These are phyloP conservation scores for Penicillium paxilli DNA, from an alignment of 495 filamentous ascomycete genomes.

Conservation along the genomic window DNA sequence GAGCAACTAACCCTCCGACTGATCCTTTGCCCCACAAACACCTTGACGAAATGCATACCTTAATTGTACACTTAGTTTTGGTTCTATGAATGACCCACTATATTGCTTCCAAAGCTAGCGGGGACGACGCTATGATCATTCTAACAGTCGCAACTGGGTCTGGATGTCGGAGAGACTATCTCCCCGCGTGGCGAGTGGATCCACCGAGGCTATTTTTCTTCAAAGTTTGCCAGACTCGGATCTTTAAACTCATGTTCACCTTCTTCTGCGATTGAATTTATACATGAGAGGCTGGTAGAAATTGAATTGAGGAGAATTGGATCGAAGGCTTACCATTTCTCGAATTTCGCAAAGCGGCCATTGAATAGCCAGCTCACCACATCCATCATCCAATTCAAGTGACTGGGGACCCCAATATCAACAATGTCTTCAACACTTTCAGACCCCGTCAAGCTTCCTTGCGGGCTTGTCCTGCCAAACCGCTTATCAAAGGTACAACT, in stretches of 20 bases:
- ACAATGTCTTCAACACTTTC: conserved; percentile 33
- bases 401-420: background rate
- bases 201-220: conserved; percentile 7
- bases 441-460: conserved; percentile 50
- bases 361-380: too few species aligned
- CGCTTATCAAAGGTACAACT: conserved; percentile 49
- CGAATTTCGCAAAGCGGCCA: too few species aligned
- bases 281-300: too few species aligned
- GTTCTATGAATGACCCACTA: background rate
- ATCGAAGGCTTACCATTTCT: too few species aligned
- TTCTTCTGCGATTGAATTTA: too few species aligned
- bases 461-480: conserved; percentile 52
- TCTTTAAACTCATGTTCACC: too few species aligned
- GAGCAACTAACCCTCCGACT: background rate
- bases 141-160: background rate
- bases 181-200: conserved; percentile 19
- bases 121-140: background rate
- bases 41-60: background rate
- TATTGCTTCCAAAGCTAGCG: background rate
- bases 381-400: too few species aligned
- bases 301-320: background rate
- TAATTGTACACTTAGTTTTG: background rate
- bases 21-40: background rate
- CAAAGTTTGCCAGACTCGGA: background rate
- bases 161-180: conserved; percentile 19